A percentile compares a stretch with the other conserved stretches of the same genome.
These are phyloP conservation scores for Bondarzewia mesenterica DNA, from an alignment of 1,284 basidiomycete genomes.

Conservation along the genomic window DNA sequence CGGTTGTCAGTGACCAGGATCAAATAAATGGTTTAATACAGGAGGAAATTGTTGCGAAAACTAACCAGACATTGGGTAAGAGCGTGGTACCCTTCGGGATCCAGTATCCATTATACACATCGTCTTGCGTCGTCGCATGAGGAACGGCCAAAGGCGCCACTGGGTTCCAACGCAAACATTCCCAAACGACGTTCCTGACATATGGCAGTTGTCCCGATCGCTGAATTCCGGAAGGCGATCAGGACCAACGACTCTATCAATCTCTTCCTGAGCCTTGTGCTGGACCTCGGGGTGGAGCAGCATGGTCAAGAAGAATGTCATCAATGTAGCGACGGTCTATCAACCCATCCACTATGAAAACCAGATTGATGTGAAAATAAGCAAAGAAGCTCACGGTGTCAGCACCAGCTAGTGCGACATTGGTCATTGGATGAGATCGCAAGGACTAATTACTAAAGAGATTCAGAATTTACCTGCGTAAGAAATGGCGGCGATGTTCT, in stretches of 20 bases:
- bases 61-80: not conserved
- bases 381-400: slow-evolving; percentile 14
- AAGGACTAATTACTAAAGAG: slow-evolving; percentile 5
- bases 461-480: slow-evolving; percentile 12
- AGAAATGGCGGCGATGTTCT: not conserved
- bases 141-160: not conserved
- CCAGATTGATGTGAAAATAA: too few relatives aligned
- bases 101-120: slow-evolving; percentile 7
- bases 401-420: slow-evolving; percentile 12
- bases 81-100: not conserved
- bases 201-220: slow-evolving; percentile 3
- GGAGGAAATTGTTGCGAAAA: not conserved
- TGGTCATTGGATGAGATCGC: not conserved
- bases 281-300: slow-evolving; percentile 6
- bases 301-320: slow-evolving; percentile 4
- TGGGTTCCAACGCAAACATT: not conserved
- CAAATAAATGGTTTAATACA: not conserved
- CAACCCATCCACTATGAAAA: not conserved
- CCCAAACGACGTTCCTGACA: not conserved
- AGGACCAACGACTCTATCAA: slow-evolving; percentile 1
- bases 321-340: not conserved
- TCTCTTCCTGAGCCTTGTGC: slow-evolving; percentile 4
- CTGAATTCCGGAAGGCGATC: slow-evolving; percentile 5
- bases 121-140: slow-evolving; percentile 1
- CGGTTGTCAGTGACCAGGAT: not conserved